Conservation (phyloP, 345 rosid species). For the Schrenkiella parvula region DNA sequence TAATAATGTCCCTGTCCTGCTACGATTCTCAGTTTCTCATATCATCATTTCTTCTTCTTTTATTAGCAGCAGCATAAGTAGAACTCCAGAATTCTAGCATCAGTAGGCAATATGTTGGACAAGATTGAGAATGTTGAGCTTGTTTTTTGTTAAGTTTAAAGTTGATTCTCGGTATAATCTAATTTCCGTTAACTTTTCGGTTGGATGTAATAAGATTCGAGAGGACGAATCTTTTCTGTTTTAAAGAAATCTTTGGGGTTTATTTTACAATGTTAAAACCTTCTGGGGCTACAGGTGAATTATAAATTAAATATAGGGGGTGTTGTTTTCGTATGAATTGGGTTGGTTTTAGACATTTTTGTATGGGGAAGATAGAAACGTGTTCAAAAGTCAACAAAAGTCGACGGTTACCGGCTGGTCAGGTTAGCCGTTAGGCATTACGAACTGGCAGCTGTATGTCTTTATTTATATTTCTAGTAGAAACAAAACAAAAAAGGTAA, state of each 20-base stretch:
- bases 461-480: neutral
- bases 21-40: neutral
- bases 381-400: slow-evolving; percentile 28
- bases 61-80: slow-evolving; percentile 3
- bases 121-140: neutral
- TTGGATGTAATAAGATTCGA: neutral
- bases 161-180: neutral
- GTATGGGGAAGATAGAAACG: neutral
- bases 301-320: neutral
- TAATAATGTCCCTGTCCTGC: neutral
- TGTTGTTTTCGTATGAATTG: neutral
- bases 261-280: neutral
- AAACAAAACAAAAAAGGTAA: neutral
- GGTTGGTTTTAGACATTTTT: neutral
- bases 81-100: slow-evolving; percentile 2
- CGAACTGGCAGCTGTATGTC: slow-evolving; percentile 26
- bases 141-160: neutral
- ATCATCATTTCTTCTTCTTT: slow-evolving; percentile 2
- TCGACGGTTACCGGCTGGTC: slow-evolving; percentile 23
- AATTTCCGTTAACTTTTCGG: neutral
- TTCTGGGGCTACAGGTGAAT: neutral
- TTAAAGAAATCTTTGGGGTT: neutral
- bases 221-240: neutral
- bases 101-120: neutral
- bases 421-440: neutral